Percentiles rank a stretch among this genome's conserved stretches.
These are phyloP conservation scores for Entomortierella beljakovae DNA, from an alignment of 192 early-diverging fungal genomes.

Conservation along the genomic window DNA sequence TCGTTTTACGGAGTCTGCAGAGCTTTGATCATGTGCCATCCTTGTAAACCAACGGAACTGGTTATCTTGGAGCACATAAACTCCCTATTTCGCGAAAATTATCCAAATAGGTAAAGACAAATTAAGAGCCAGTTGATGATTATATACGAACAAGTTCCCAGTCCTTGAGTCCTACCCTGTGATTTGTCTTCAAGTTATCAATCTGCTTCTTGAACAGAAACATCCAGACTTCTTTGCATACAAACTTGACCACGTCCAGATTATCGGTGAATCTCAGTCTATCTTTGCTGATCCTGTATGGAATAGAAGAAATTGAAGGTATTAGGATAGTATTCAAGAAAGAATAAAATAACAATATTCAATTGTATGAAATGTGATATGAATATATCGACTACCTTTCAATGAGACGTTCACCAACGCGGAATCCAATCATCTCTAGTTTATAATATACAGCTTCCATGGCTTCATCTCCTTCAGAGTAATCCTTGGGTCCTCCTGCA, in stretches of 20 bases:
- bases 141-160: not conserved
- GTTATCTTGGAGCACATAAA: conserved; percentile 98
- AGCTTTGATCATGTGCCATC: conserved; percentile 87
- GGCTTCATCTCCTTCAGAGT: conserved; percentile 70
- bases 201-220: conserved; percentile 96
- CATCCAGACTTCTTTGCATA: conserved; percentile 99
- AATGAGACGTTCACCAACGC: conserved; percentile 87
- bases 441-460: conserved; percentile 92
- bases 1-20: conserved; percentile 79
- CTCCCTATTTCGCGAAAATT: conserved; percentile 69
- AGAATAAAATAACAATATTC: not conserved
- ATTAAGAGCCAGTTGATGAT: not conserved
- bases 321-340: not conserved
- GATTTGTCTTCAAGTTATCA: conserved; percentile 99
- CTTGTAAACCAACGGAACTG: conserved; percentile 95
- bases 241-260: conserved; percentile 97
- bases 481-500: conserved; percentile 43
- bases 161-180: conserved; percentile 68
- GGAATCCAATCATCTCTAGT: conserved; percentile 91
- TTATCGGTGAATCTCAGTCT: conserved; percentile 92
- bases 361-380: too few relatives aligned
- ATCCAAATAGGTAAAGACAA: not conserved
- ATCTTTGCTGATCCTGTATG: conserved; percentile 81
- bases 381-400: conserved; percentile 85
- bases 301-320: not conserved